These are phyloP conservation scores for Annona squamosa DNA, from an alignment of 164 flowering plant genomes.

Conservation along the genomic window DNA sequence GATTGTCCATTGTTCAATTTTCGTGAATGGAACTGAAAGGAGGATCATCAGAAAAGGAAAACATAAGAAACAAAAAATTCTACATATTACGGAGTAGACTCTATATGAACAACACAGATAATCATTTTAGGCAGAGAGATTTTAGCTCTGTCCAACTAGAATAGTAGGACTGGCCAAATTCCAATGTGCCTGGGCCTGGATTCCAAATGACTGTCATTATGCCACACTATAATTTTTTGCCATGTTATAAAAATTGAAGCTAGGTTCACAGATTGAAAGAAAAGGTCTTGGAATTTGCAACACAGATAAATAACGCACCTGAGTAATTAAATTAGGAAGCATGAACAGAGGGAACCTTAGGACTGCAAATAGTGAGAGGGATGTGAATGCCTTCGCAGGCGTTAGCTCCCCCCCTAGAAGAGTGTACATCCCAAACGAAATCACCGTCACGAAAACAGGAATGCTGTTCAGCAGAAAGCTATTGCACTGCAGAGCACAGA, in stretches of 20 bases:
- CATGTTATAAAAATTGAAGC: neutral
- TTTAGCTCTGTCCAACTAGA: too few relatives aligned
- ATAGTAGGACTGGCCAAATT: too few relatives aligned
- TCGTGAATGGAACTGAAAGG: too few relatives aligned
- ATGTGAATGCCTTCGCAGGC: conserved; percentile 95
- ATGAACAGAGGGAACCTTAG: conserved; percentile 85
- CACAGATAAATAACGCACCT: conserved; percentile 35
- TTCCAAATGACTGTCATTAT: neutral
- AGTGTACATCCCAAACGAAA: conserved; percentile 92
- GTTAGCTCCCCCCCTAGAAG: conserved; percentile 94
- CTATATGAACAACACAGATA: too few relatives aligned
- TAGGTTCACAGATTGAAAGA: neutral
- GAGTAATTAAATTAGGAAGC: conserved; percentile 96
- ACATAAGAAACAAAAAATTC: too few relatives aligned
- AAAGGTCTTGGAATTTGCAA: neutral
- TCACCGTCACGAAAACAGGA: conserved; percentile 91
- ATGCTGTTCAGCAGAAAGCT: conserved; percentile 79
- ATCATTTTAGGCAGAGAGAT: too few relatives aligned
- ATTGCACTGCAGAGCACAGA: conserved; percentile 59
- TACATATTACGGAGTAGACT: too few relatives aligned
- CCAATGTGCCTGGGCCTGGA: too few relatives aligned
- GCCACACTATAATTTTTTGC: neutral
- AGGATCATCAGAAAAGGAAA: too few relatives aligned
- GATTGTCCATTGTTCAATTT: too few relatives aligned
- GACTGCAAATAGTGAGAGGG: conserved; percentile 91